phyloP scores from a whole-genome alignment of 306 rosid species.

The Astragalus glycyphyllos region DNA sequence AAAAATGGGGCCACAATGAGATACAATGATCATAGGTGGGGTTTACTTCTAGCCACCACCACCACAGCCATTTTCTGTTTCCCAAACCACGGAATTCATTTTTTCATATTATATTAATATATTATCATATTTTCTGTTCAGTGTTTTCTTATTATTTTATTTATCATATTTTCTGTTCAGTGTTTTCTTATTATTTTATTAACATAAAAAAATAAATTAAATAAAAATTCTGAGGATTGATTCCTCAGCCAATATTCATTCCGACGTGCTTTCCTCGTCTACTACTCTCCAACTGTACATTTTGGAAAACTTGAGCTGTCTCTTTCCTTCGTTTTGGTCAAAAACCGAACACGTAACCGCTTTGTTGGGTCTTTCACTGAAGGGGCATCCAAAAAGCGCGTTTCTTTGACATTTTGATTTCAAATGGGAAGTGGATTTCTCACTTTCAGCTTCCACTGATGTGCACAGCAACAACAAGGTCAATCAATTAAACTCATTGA shows the following conservation, averaged over 20 bases:
- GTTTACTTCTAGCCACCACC: constrained; percentile 23
- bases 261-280: constrained; percentile 58
- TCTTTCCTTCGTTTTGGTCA: constrained; percentile 55
- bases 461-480: constrained; percentile 7
- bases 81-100: constrained; percentile 39
- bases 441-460: constrained; percentile 40
- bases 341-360: constrained; percentile 59
- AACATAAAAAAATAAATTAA: neutral
- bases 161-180: neutral
- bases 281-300: constrained; percentile 38
- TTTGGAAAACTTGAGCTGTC: constrained; percentile 50
- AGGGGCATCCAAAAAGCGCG: constrained; percentile 16
- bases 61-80: constrained; percentile 42
- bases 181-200: neutral
- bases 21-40: no score
- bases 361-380: constrained; percentile 37
- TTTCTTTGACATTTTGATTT: constrained; percentile 50
- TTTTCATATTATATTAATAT: neutral
- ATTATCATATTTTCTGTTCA: neutral
- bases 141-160: no score
- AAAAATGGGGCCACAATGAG: constrained; percentile 5
- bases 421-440: constrained; percentile 41
- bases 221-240: constrained; percentile 53
- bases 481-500: constrained; percentile 7
- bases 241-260: constrained; percentile 44